Base-by-base conservation (phyloP, 495 filamentous ascomycete species). In the Friedmanniomyces endolithicus region DNA sequence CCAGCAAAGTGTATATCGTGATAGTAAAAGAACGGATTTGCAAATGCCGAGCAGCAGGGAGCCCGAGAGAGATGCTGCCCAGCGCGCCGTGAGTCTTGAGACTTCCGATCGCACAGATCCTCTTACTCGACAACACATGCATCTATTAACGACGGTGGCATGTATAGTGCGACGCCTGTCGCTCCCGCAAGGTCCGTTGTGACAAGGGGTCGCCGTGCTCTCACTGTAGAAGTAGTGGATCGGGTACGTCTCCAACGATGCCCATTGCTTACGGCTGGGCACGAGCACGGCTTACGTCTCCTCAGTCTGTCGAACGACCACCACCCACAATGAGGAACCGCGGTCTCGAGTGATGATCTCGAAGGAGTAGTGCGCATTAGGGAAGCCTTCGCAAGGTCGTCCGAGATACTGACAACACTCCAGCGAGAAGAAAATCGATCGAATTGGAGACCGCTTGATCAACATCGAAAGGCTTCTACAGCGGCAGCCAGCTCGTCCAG, bases 361-460 rank as follows among this genome's bases (percentile, higher is more conserved):
- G 12, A 50, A 50, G 20, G 25, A 50, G 29, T 50, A 50, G 47
- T 50, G 29, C 8, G 47, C 34, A 14, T 11, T n/a, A 3, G 7
- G 20, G n/a, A 17, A 12, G 24, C 9, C 23, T 50, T n/a, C 4
- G 12, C 11, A 6, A 50, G n/a, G 11, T 14, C 25, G n/a, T 50
- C 2, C 11, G 2, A 14, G n/a, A 14, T 47, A 35, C 29, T 50
- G 47, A 35, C 20, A 11, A 33, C 44, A 23, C 1, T 2, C 44
- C 24, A 50, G 47, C 29, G 47, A 50, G 31, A 50, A 17, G 25
- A 50, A 50, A n/a, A 50, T 50, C 23, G 47, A 50, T 35, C n/a
- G 17, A 6, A 50, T 50, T 6, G 47, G 31, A 23, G 19, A 50
- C 9, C 24, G 47, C 24, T 25, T 50, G 12, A 25, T 25, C 14